Percentiles rank a stretch among this genome's conserved stretches.
These are phyloP conservation scores for Colletotrichum trifolii DNA, from an alignment of 2,329 filamentous ascomycete species.

Conservation along the genomic window DNA sequence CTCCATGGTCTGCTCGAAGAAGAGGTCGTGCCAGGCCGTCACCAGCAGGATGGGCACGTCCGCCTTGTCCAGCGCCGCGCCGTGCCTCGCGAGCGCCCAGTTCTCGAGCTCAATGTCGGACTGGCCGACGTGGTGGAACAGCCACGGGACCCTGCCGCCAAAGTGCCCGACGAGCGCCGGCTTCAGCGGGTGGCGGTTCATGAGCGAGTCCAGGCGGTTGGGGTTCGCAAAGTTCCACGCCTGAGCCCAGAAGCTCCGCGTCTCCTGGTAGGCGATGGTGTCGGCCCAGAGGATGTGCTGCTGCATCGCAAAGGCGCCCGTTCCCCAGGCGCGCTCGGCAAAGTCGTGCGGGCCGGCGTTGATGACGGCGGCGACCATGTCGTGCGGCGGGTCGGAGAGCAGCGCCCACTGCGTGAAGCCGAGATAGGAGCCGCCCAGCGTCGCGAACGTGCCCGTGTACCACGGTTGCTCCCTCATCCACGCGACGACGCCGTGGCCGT, in stretches of 20 bases:
- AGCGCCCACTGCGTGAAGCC: constrained; percentile 40
- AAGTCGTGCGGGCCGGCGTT: constrained; percentile 34
- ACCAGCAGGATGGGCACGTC: constrained; percentile 36
- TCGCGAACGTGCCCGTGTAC: constrained; percentile 41
- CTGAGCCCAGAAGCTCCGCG: background rate
- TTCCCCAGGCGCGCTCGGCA: constrained; percentile 26
- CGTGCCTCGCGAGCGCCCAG: constrained; percentile 23
- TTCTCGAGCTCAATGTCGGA: constrained; percentile 28
- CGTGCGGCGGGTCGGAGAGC: constrained; percentile 35
- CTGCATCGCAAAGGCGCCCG: constrained; percentile 30
- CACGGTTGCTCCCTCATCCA: constrained; percentile 41
- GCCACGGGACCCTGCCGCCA: constrained; percentile 21
- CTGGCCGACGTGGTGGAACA: constrained; percentile 21
- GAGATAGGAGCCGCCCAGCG: constrained; percentile 37
- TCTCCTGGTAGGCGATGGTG: constrained; percentile 21
- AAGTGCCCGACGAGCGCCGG: constrained; percentile 28
- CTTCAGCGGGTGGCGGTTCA: constrained; percentile 26
- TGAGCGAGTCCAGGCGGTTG: background rate
- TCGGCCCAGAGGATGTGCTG: constrained; percentile 31
- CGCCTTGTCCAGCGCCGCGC: constrained; percentile 33
- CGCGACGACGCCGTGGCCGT: constrained; percentile 35
- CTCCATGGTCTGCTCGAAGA: constrained; percentile 34
- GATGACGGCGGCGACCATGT: constrained; percentile 37
- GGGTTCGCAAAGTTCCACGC: background rate
- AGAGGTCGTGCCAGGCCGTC: constrained; percentile 39